phyloP scores from a whole-genome alignment of 176 grass and related monocot genomes.

The Lolium multiflorum region DNA sequence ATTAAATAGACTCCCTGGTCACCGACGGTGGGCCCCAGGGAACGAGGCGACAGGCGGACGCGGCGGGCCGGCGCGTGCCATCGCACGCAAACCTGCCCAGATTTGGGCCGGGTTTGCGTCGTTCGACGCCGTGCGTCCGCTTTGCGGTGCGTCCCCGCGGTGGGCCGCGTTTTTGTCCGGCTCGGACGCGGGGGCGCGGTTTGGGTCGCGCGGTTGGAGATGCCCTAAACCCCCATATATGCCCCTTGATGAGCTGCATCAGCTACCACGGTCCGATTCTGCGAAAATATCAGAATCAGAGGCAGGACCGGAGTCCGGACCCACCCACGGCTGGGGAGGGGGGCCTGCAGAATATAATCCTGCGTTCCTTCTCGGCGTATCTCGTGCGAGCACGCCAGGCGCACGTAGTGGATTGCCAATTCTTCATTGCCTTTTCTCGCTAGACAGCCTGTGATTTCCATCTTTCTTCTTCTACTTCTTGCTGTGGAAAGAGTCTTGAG shows the following conservation, averaged over 20 bases:
- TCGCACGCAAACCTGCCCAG: too few species aligned
- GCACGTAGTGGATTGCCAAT: slow-evolving; percentile 27
- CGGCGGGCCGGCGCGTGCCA: too few species aligned
- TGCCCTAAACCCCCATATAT: too few species aligned
- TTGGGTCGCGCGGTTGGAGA: too few species aligned
- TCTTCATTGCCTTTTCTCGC: slow-evolving; percentile 16
- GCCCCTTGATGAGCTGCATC: slow-evolving; percentile 7
- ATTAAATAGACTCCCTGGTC: too few species aligned
- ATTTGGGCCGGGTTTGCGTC: too few species aligned
- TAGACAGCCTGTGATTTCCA: slow-evolving; percentile 18
- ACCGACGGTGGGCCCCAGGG: too few species aligned
- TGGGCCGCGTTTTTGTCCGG: too few species aligned
- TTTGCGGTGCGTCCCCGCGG: too few species aligned
- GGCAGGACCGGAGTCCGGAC: neutral
- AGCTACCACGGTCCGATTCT: neutral
- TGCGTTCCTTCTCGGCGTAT: slow-evolving; percentile 34
- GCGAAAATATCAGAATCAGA: slow-evolving; percentile 19
- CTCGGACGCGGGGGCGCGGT: too few species aligned
- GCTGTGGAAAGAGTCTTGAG: neutral
- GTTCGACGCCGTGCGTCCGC: too few species aligned
- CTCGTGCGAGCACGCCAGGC: slow-evolving; percentile 2
- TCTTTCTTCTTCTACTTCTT: neutral
- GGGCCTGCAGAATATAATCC: slow-evolving; percentile 44
- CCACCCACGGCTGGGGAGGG: slow-evolving; percentile 17
- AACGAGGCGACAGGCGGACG: too few species aligned